A percentile compares a stretch with the other conserved stretches of the same genome.
These are phyloP conservation scores for Russula virescens DNA, from an alignment of 768 basidiomycete genomes.

Conservation along the genomic window DNA sequence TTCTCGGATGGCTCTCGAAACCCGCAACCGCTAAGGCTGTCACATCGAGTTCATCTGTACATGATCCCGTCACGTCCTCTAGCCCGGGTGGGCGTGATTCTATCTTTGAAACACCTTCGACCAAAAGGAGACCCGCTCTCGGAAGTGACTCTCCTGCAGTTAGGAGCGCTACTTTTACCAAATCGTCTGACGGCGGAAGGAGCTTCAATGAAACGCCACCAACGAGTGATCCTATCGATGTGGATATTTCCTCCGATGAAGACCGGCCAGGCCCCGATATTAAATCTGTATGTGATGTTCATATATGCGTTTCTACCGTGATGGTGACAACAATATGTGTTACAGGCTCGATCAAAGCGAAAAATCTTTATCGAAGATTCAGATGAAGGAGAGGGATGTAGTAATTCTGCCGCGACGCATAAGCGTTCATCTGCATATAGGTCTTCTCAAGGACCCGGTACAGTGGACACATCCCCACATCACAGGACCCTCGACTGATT, in stretches of 20 bases:
- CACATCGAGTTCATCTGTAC: constrained; percentile 10
- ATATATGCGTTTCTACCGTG: not conserved
- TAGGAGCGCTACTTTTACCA: constrained; percentile 32
- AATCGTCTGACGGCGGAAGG: constrained; percentile 44
- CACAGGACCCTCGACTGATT: not conserved
- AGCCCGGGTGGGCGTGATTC: constrained; percentile 21
- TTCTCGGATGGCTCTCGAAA: constrained; percentile 59
- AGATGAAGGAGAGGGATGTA: constrained; percentile 47
- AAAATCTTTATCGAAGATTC: constrained; percentile 67
- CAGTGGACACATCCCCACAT: not conserved
- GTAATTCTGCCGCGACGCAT: not conserved
- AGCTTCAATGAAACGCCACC: constrained; percentile 59
- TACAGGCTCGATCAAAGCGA: constrained; percentile 43
- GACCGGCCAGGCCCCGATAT: constrained; percentile 32
- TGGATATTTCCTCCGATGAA: constrained; percentile 59
- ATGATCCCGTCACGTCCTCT: constrained; percentile 13
- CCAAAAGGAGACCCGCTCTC: constrained; percentile 24
- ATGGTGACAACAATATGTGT: not conserved
- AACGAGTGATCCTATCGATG: constrained; percentile 71
- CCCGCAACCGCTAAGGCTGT: constrained; percentile 8
- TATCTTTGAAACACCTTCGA: constrained; percentile 23
- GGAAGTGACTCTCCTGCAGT: constrained; percentile 36
- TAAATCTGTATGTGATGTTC: constrained; percentile 7
- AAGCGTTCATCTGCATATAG: constrained; percentile 24
- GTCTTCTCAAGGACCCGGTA: constrained; percentile 17